These are phyloP conservation scores for Chalciporus piperatus DNA, from an alignment of 768 basidiomycete species.

Conservation along the genomic window DNA sequence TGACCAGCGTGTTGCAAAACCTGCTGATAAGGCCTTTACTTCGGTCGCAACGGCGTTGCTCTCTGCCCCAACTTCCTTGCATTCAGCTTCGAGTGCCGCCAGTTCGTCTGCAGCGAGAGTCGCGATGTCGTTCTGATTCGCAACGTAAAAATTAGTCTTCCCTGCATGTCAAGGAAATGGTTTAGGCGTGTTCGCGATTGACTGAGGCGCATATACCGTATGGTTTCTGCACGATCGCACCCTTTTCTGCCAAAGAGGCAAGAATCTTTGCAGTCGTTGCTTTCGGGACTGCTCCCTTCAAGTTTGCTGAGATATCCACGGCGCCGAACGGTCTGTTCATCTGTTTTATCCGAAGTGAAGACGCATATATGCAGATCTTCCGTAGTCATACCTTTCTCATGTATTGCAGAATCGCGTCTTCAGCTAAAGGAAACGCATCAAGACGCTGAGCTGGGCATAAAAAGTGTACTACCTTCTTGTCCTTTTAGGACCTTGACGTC, in stretches of 20 bases:
- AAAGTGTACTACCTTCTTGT: conserved; percentile 52
- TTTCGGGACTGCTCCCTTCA: conserved; percentile 88
- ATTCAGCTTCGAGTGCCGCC: conserved; percentile 56
- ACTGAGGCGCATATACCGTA: conserved; percentile 56
- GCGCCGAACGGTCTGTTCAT: conserved; percentile 95
- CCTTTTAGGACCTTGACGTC: conserved; percentile 69
- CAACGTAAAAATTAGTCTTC: conserved; percentile 85
- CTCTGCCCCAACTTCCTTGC: conserved; percentile 54
- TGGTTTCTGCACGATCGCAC: conserved; percentile 74
- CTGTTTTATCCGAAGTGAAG: conserved; percentile 34
- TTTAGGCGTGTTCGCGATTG: not conserved
- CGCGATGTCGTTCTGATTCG: conserved; percentile 72
- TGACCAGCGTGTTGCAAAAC: conserved; percentile 7
- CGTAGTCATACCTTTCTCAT: conserved; percentile 55
- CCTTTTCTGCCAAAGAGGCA: conserved; percentile 78
- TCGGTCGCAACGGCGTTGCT: conserved; percentile 53
- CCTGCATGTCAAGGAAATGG: conserved; percentile 39
- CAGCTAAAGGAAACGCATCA: conserved; percentile 43
- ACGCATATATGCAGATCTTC: conserved; percentile 9
- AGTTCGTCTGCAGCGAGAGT: conserved; percentile 62
- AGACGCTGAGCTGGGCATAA: not conserved
- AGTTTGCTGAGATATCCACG: conserved; percentile 86
- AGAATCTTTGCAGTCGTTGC: conserved; percentile 83
- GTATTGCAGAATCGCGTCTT: conserved; percentile 75
- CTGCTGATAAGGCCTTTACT: conserved; percentile 43